Conservation (phyloP, 2,329 filamentous ascomycete genomes). For the Calonectria crousiana region DNA sequence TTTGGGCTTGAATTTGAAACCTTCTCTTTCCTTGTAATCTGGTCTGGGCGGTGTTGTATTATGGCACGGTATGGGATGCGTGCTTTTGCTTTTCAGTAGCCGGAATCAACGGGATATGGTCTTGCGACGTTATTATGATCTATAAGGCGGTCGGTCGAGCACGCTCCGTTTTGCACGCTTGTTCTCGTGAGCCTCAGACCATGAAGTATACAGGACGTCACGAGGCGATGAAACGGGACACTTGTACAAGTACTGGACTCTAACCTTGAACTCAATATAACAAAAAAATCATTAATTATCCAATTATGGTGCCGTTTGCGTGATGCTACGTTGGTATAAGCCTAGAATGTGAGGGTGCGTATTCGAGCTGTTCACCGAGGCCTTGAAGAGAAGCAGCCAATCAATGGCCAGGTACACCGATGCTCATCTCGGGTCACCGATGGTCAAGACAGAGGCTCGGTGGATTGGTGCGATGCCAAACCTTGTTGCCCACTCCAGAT, state of each 20-base stretch:
- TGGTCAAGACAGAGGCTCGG: not conserved
- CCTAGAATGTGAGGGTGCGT: not conserved
- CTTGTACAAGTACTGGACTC: slow-evolving; percentile 47
- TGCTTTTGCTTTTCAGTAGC: slow-evolving; percentile 52
- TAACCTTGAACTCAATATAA: slow-evolving; percentile 37
- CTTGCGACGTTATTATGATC: slow-evolving; percentile 49
- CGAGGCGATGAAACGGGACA: slow-evolving; percentile 44
- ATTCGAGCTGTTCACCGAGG: not conserved
- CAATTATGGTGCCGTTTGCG: not conserved
- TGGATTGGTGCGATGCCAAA: not conserved
- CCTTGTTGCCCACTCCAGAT: not conserved
- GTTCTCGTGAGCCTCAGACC: slow-evolving; percentile 41
- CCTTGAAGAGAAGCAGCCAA: not conserved
- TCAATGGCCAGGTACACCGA: not conserved
- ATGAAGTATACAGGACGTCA: slow-evolving; percentile 37
- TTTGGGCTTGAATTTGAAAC: slow-evolving; percentile 12
- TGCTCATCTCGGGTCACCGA: not conserved
- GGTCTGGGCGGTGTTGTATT: slow-evolving; percentile 58
- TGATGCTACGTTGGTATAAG: not conserved
- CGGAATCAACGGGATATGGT: slow-evolving; percentile 51
- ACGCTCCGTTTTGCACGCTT: slow-evolving; percentile 35
- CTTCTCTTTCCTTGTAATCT: slow-evolving; percentile 51
- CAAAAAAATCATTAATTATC: slow-evolving; percentile 21
- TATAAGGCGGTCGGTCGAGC: slow-evolving; percentile 44
- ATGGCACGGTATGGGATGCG: slow-evolving; percentile 54